Evolutionary conservation across 495 filamentous ascomycete species (phyloP).

Genomic region (Cryomyces minteri): DNA sequence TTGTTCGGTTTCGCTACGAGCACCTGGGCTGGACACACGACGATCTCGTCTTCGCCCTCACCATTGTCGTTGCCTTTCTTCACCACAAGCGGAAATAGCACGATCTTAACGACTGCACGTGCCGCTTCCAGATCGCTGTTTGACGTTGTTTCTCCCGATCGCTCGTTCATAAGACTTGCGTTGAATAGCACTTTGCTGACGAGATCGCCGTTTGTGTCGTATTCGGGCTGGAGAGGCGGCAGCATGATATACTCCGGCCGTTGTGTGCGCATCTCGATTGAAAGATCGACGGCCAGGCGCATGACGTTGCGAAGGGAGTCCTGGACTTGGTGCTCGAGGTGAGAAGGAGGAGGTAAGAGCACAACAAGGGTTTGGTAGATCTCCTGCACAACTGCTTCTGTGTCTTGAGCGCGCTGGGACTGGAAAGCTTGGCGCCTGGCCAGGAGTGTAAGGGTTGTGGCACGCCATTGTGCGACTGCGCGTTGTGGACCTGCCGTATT

Average conservation of each 20-base stretch:
- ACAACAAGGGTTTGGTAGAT: slow-evolving; percentile 60
- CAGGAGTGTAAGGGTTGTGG: slow-evolving; percentile 77
- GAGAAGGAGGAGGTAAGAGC: slow-evolving; percentile 64
- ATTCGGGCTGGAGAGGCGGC: slow-evolving; percentile 85
- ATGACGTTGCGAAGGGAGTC: slow-evolving; percentile 71
- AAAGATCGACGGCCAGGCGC: slow-evolving; percentile 62
- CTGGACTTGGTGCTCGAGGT: slow-evolving; percentile 53
- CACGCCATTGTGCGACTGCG: slow-evolving; percentile 89
- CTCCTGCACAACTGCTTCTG: slow-evolving; percentile 73
- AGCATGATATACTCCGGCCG: slow-evolving; percentile 95
- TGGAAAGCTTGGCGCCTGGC: slow-evolving; percentile 56
- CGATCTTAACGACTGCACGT: slow-evolving; percentile 65
- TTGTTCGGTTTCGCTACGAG: slow-evolving; percentile 34
- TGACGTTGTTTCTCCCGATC: slow-evolving; percentile 43
- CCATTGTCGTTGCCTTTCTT: slow-evolving; percentile 83
- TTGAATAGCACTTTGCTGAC: slow-evolving; percentile 71
- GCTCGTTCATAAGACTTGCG: slow-evolving; percentile 82
- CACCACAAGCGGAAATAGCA: slow-evolving; percentile 86
- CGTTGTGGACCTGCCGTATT: slow-evolving; percentile 29
- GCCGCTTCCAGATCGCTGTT: slow-evolving; percentile 63
- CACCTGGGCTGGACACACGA: slow-evolving; percentile 86
- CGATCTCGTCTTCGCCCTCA: slow-evolving; percentile 73
- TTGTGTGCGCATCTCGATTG: slow-evolving; percentile 93
- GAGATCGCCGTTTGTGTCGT: slow-evolving; percentile 81
- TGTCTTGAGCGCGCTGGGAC: slow-evolving; percentile 61